These are phyloP conservation scores for Fagopyrum homotropicum DNA, from an alignment of 148 eudicot species.

Conservation along the genomic window DNA sequence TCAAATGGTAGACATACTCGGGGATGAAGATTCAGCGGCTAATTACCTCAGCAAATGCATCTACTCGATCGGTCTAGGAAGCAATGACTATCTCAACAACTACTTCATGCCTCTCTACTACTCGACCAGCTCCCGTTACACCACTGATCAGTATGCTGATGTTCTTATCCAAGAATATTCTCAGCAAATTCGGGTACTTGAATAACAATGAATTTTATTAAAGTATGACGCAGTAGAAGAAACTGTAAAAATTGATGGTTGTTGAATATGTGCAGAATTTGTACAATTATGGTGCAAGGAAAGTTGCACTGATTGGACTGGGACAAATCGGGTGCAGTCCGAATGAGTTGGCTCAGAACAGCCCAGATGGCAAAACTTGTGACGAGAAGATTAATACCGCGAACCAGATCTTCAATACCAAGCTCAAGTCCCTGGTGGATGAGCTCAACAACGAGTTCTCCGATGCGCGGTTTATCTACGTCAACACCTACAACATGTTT, in stretches of 20 bases:
- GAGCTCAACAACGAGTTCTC: slow-evolving; percentile 23
- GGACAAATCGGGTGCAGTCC: slow-evolving; percentile 71
- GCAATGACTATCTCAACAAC: slow-evolving; percentile 73
- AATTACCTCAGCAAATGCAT: slow-evolving; percentile 47
- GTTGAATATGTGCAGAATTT: slow-evolving; percentile 24
- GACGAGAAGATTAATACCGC: slow-evolving; percentile 36
- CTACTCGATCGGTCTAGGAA: slow-evolving; percentile 52
- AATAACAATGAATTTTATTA: background rate
- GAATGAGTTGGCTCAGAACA: slow-evolving; percentile 61
- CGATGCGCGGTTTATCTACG: slow-evolving; percentile 36
- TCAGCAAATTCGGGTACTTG: slow-evolving; percentile 37
- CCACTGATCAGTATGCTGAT: slow-evolving; percentile 44
- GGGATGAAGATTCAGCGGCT: slow-evolving; percentile 38
- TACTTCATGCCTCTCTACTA: slow-evolving; percentile 56
- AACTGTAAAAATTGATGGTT: background rate
- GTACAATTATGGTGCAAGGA: slow-evolving; percentile 57
- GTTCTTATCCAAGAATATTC: slow-evolving; percentile 45
- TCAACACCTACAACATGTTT: slow-evolving; percentile 42
- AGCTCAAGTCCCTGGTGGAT: slow-evolving; percentile 35
- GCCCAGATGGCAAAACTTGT: slow-evolving; percentile 61
- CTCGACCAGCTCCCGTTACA: slow-evolving; percentile 32
- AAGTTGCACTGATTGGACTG: slow-evolving; percentile 37
- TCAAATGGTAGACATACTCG: slow-evolving; percentile 42
- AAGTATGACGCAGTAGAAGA: background rate
- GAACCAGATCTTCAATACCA: slow-evolving; percentile 32